Percentiles rank a stretch among this genome's conserved stretches.
These are phyloP conservation scores for Pneumocystis jirovecii DNA, from an alignment of 1,139 yeast genomes.

Conservation along the genomic window DNA sequence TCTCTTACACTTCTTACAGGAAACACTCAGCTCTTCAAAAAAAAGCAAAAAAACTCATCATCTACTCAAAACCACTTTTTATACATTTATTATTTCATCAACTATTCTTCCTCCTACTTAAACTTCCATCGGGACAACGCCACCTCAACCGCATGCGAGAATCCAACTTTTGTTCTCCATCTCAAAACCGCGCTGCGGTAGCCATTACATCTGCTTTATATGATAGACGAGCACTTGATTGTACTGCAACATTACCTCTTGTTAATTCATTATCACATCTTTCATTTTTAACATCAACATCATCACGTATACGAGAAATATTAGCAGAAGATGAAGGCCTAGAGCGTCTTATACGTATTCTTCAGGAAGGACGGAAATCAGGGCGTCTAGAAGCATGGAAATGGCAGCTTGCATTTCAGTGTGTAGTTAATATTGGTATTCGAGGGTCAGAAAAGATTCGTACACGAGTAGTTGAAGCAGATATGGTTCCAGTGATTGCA, in stretches of 20 bases:
- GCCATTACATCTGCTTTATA: constrained; percentile 77
- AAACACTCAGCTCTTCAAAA: too few relatives aligned
- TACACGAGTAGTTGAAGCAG: constrained; percentile 77
- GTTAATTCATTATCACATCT: constrained; percentile 83
- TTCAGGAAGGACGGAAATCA: constrained; percentile 39
- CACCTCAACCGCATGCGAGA: constrained; percentile 55
- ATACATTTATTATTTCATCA: too few relatives aligned
- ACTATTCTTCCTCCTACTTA: too few relatives aligned
- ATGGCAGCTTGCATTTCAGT: constrained; percentile 91
- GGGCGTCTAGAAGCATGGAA: constrained; percentile 71
- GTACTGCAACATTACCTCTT: constrained; percentile 75
- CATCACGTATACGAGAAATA: constrained; percentile 81
- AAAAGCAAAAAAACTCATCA: too few relatives aligned
- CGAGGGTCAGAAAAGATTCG: constrained; percentile 81
- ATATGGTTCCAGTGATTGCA: constrained; percentile 77
- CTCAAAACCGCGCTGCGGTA: constrained; percentile 75
- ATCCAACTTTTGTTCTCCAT: constrained; percentile 65
- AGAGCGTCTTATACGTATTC: constrained; percentile 69
- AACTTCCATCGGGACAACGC: too few relatives aligned
- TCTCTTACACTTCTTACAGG: too few relatives aligned
- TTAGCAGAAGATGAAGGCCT: constrained; percentile 81
- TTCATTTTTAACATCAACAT: constrained; percentile 71
- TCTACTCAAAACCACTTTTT: too few relatives aligned
- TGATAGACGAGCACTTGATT: constrained; percentile 84
- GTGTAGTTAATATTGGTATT: constrained; percentile 79